Conservation (phyloP, 768 basidiomycete species). For the Cystobasidiopsis lactophilus region DNA sequence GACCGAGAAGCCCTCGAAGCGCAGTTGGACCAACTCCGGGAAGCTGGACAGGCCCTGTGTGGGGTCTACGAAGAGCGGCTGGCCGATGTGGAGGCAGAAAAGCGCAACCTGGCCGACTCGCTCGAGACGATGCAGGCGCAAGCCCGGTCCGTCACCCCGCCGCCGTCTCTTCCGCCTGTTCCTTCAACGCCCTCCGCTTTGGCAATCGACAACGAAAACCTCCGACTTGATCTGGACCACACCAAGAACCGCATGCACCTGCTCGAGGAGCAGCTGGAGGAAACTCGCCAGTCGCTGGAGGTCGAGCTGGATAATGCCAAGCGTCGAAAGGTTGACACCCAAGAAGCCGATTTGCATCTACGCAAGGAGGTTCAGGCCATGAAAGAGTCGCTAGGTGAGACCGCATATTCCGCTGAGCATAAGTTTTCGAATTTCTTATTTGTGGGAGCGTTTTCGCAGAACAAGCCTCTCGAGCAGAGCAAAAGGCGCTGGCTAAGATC, state of each 20-base stretch:
- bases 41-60: slow-evolving; percentile 82
- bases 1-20: slow-evolving; percentile 45
- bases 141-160: slow-evolving; percentile 28
- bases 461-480: background rate
- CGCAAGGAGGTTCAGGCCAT: slow-evolving; percentile 48
- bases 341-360: slow-evolving; percentile 35
- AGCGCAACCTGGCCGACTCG: slow-evolving; percentile 21
- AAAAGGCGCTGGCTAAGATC: background rate
- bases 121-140: slow-evolving; percentile 48
- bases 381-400: slow-evolving; percentile 36
- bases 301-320: slow-evolving; percentile 31
- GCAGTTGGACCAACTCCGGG: slow-evolving; percentile 63
- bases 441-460: background rate
- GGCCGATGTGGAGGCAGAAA: slow-evolving; percentile 41
- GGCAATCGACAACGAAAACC: slow-evolving; percentile 82
- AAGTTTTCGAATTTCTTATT: no score
- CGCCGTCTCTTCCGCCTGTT: slow-evolving; percentile 22
- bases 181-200: slow-evolving; percentile 35
- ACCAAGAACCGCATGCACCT: slow-evolving; percentile 49
- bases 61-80: slow-evolving; percentile 81
- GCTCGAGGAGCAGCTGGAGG: slow-evolving; percentile 71
- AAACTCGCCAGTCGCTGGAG: slow-evolving; percentile 40
- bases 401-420: no score
- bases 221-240: slow-evolving; percentile 73
- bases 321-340: slow-evolving; percentile 16